Base-by-base conservation (phyloP, 495 filamentous ascomycete species). In the Aspergillus indologenus region DNA sequence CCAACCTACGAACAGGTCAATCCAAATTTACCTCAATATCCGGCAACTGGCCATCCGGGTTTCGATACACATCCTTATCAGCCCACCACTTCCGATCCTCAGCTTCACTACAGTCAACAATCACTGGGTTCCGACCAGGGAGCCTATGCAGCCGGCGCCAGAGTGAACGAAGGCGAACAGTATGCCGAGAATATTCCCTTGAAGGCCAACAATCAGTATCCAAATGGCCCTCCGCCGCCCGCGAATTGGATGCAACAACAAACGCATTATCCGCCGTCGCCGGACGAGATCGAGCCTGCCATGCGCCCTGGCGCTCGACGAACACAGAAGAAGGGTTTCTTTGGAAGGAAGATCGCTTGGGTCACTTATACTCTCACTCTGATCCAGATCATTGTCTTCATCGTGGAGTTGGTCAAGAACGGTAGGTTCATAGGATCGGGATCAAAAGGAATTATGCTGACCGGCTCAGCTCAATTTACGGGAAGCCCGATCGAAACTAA, bases 311-410 rank as follows among this genome's bases (percentile, higher is more conserved):
- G 54, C 45, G 53, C 54, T 50, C 60, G 67, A 59, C 21, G 61
- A 57, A 60, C 62, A 48, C 64, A 66, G 63, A 77, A 72, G 62
- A 73, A 78, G 56, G 76, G 80, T 0, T 84, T 81, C 61, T 83
- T 85, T 50, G 71, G 68, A 12, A 80, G 84, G 71, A 81, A 79
- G 65, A 86, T 92, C 64, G 83, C 93, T 1, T 92, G 89, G 80
- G 86, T 96, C 14, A 89, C 90, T 9, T 98, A 91, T 70, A 69
- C 85, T 43, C 82, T 97, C 45, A 92, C 91, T 4, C 34, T 85
- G 17, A 79, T 90, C 19, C 91, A 98, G 70, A 72, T 95, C 14
- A 77, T 77, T 11, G 91, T 97, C n/a, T 98, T 98, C 63, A 90
- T 97, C 63, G 91, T 79, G 34, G 91, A 97, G 79, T 71, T 98